Conservation (phyloP, 1,139 yeast genomes). For the Hyphopichia khmerensis region DNA sequence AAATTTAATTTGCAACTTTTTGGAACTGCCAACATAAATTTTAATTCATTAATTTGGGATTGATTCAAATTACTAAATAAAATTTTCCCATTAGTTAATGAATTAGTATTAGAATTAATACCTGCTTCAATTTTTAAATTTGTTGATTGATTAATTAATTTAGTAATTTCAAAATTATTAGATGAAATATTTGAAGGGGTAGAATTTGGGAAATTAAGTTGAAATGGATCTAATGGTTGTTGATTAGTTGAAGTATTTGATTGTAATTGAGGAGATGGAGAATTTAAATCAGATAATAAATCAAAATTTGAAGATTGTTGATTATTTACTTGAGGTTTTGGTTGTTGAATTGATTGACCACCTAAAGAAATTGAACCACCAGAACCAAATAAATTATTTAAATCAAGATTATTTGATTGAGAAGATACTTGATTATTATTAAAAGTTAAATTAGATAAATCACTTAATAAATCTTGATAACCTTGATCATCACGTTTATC, state of each 20-base stretch:
- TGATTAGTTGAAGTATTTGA: constrained; percentile 15
- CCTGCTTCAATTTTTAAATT: constrained; percentile 55
- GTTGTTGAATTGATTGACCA: constrained; percentile 10
- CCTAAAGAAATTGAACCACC: constrained; percentile 48
- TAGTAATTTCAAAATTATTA: constrained; percentile 12
- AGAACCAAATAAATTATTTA: constrained; percentile 43
- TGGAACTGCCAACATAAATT: constrained; percentile 82
- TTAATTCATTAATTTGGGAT: constrained; percentile 41
- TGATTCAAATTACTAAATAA: constrained; percentile 42
- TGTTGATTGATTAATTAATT: constrained; percentile 45
- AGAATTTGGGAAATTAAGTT: constrained; percentile 43
- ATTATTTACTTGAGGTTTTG: constrained; percentile 13
- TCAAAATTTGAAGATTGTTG: constrained; percentile 23
- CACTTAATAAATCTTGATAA: constrained; percentile 68
- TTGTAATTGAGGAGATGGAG: constrained; percentile 50
- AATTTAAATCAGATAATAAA: constrained; percentile 45
- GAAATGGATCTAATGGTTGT: constrained; percentile 53
- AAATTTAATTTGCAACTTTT: constrained; percentile 64
- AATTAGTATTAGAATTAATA: constrained; percentile 33
- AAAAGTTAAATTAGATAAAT: constrained; percentile 63
- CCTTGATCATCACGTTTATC: constrained; percentile 47
- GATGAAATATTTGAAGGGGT: constrained; percentile 32
- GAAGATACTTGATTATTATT: constrained; percentile 19
- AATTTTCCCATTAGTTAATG: constrained; percentile 44
- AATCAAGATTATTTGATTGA: constrained; percentile 13